Conservation (phyloP, 805 yeast genomes). For the Candida mattraensis region DNA sequence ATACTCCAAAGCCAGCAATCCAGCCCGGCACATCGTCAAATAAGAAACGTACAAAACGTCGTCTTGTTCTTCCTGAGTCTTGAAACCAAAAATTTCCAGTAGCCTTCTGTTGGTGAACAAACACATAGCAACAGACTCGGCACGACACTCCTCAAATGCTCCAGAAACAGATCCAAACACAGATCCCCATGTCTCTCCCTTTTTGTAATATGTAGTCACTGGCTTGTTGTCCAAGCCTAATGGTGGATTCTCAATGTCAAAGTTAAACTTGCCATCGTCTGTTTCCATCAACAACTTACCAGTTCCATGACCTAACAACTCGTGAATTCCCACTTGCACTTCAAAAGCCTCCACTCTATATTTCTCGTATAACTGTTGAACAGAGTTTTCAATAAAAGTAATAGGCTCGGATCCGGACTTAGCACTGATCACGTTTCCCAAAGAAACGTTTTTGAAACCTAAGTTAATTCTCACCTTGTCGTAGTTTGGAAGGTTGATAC, state of each 20-base stretch:
- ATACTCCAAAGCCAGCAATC: conserved; percentile 75
- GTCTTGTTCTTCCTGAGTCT: conserved; percentile 55
- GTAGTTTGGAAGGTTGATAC: conserved; percentile 89
- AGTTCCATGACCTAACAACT: conserved; percentile 86
- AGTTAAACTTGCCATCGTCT: conserved; percentile 65
- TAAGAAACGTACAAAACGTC: conserved; percentile 67
- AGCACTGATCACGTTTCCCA: conserved; percentile 82
- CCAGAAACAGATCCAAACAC: conserved; percentile 81
- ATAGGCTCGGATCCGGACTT: conserved; percentile 67
- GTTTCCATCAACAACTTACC: conserved; percentile 72
- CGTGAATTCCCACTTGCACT: conserved; percentile 93
- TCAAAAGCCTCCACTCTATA: conserved; percentile 83
- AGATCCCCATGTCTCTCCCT: conserved; percentile 90
- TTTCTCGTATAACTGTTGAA: conserved; percentile 60
- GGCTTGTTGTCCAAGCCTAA: conserved; percentile 60
- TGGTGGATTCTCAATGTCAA: conserved; percentile 65
- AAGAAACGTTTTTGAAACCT: conserved; percentile 87
- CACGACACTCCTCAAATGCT: conserved; percentile 90
- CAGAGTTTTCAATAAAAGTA: conserved; percentile 58
- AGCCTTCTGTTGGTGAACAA: conserved; percentile 68
- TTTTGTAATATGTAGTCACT: conserved; percentile 65
- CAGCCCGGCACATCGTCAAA: conserved; percentile 85
- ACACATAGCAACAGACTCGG: conserved; percentile 85
- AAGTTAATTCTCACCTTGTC: conserved; percentile 81
- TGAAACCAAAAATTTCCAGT: conserved; percentile 71